These are phyloP conservation scores for Dioscorea cayenensis DNA, from an alignment of 116 monocot species.

Conservation along the genomic window DNA sequence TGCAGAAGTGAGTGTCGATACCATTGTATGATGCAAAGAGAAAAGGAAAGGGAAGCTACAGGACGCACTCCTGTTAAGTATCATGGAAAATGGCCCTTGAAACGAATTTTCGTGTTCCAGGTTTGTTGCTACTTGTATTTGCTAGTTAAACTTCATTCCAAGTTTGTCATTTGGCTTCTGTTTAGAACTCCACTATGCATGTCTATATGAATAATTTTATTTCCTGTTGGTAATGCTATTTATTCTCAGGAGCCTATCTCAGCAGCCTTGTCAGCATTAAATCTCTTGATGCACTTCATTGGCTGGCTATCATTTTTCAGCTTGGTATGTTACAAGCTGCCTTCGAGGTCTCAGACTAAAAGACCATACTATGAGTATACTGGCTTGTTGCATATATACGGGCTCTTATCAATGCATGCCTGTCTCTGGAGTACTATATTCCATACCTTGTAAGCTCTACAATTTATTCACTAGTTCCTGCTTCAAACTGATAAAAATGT, in stretches of 20 bases:
- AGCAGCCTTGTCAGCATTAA: conserved; percentile 64
- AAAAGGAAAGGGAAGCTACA: conserved; percentile 58
- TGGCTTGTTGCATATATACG: conserved; percentile 82
- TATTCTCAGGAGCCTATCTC: conserved; percentile 64
- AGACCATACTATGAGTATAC: conserved; percentile 76
- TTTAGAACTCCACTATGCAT: background rate
- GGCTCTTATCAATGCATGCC: conserved; percentile 70
- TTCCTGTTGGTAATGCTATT: background rate
- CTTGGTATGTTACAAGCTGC: conserved; percentile 68
- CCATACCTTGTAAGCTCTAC: conserved; percentile 47
- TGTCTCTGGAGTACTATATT: conserved; percentile 89
- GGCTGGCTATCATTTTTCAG: conserved; percentile 88
- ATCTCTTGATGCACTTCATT: conserved; percentile 65
- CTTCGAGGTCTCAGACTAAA: conserved; percentile 50
- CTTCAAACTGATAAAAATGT: background rate
- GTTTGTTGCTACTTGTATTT: conserved; percentile 19
- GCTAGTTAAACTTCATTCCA: background rate
- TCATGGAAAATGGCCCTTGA: conserved; percentile 96
- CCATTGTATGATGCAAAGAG: conserved; percentile 82
- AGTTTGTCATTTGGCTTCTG: background rate
- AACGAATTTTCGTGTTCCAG: conserved; percentile 80
- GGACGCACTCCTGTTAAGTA: conserved; percentile 77
- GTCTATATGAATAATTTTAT: background rate
- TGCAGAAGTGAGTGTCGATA: conserved; percentile 82
- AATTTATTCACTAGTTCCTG: background rate